Evolutionary conservation across 345 rosid species (phyloP).

Genomic region (Limnanthes douglasii): DNA sequence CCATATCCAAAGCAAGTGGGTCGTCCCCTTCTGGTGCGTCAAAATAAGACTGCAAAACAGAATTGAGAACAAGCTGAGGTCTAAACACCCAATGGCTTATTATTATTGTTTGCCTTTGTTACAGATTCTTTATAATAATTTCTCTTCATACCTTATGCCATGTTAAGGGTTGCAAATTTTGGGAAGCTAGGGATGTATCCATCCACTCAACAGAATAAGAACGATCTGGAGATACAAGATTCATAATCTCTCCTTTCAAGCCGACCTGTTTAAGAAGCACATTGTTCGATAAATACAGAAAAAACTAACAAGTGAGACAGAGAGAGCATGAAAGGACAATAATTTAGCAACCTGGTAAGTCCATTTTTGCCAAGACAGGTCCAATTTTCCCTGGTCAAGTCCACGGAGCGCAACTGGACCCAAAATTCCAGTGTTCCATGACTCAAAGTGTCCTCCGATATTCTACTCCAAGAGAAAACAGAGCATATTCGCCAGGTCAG

Average conservation of each 20-base stretch:
- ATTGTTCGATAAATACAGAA: neutral
- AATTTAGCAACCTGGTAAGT: conserved; percentile 62
- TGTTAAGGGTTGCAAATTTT: conserved; percentile 68
- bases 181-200: conserved; percentile 41
- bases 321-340: neutral
- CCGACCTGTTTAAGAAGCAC: conserved; percentile 48
- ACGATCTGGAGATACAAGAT: conserved; percentile 50
- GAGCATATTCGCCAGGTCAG: no score
- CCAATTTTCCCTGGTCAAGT: conserved; percentile 75
- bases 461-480: conserved; percentile 26
- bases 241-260: conserved; percentile 94
- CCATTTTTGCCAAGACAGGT: conserved; percentile 92
- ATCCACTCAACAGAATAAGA: conserved; percentile 65
- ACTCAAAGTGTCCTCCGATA: conserved; percentile 91
- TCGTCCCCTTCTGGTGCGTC: conserved; percentile 88
- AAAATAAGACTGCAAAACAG: conserved; percentile 46
- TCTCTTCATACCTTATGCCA: conserved; percentile 73
- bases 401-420: conserved; percentile 96
- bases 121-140: neutral
- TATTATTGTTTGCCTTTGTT: no score
- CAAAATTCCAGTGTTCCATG: conserved; percentile 89
- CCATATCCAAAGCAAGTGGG: conserved; percentile 93
- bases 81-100: neutral
- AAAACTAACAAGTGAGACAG: neutral
- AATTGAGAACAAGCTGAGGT: neutral